These are phyloP conservation scores for Perilla frutescens DNA, from an alignment of 257 asterid genomes.

Conservation along the genomic window DNA sequence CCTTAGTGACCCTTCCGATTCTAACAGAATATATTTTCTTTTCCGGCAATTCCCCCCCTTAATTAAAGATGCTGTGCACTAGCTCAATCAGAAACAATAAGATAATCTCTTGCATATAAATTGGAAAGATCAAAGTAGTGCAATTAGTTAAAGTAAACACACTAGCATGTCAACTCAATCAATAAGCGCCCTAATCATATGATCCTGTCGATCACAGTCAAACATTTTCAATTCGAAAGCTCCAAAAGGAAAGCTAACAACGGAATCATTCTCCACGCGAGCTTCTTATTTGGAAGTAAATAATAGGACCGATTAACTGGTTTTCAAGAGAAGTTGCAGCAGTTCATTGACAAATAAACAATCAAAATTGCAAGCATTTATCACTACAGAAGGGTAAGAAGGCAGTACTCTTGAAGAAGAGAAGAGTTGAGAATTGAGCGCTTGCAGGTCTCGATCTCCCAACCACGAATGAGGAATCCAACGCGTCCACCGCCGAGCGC, in stretches of 20 bases:
- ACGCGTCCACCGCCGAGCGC: conserved; percentile 51
- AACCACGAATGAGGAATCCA: conserved; percentile 59
- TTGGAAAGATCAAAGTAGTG: neutral
- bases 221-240: conserved; percentile 3
- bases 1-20: too few relatives aligned
- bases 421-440: conserved; percentile 84
- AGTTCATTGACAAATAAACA: conserved; percentile 19
- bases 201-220: neutral
- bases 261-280: conserved; percentile 23
- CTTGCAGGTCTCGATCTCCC: conserved; percentile 91
- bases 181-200: conserved; percentile 5
- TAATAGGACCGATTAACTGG: conserved; percentile 12
- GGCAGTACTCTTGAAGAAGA: conserved; percentile 60
- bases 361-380: conserved; percentile 15
- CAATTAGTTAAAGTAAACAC: neutral
- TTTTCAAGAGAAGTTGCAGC: neutral
- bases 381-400: neutral
- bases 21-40: too few relatives aligned
- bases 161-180: conserved; percentile 7
- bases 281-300: neutral
- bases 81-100: conserved; percentile 17
- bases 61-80: conserved; percentile 2
- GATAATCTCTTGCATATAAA: conserved; percentile 19
- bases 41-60: neutral
- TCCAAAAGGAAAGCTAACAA: conserved; percentile 26